Evolutionary conservation across 352 stramenopile genomes (phyloP).

Genomic region (Phytophthora chlamydospora): DNA sequence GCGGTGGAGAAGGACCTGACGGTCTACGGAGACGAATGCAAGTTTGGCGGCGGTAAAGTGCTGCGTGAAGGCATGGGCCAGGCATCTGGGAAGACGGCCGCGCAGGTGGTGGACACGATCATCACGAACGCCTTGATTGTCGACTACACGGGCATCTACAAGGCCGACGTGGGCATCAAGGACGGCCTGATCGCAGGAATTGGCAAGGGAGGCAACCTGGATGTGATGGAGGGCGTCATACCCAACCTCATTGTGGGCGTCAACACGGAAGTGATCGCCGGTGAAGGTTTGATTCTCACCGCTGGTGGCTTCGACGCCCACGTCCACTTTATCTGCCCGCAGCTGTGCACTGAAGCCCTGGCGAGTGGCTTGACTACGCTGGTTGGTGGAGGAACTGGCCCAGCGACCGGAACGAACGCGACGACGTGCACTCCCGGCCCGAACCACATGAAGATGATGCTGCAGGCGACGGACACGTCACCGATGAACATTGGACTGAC

Average conservation of each 20-base stretch:
- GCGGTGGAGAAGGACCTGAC: conserved; percentile 92
- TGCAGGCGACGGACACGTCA: conserved; percentile 92
- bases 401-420: conserved; percentile 93
- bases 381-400: conserved; percentile 91
- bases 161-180: conserved; percentile 96
- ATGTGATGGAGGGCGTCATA: conserved; percentile 94
- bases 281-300: conserved; percentile 96
- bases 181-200: conserved; percentile 94
- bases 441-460: conserved; percentile 96
- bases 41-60: conserved; percentile 97
- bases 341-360: conserved; percentile 93
- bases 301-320: conserved; percentile 96
- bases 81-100: conserved; percentile 47
- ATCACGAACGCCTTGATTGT: conserved; percentile 98
- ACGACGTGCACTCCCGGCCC: conserved; percentile 97
- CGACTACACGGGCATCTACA: conserved; percentile 95
- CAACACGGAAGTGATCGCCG: conserved; percentile 96
- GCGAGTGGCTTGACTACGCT: conserved; percentile 93
- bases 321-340: conserved; percentile 97
- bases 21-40: conserved; percentile 83
- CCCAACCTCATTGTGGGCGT: conserved; percentile 89
- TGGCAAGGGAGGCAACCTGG: conserved; percentile 97
- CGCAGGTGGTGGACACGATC: conserved; percentile 92
- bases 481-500: conserved; percentile 98
- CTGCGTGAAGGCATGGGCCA: conserved; percentile 85